Evolutionary conservation across 129 eudicot genomes (phyloP), one percentile per base, ranked within the genome.

Genomic region (Cynara cardunculus): DNA sequence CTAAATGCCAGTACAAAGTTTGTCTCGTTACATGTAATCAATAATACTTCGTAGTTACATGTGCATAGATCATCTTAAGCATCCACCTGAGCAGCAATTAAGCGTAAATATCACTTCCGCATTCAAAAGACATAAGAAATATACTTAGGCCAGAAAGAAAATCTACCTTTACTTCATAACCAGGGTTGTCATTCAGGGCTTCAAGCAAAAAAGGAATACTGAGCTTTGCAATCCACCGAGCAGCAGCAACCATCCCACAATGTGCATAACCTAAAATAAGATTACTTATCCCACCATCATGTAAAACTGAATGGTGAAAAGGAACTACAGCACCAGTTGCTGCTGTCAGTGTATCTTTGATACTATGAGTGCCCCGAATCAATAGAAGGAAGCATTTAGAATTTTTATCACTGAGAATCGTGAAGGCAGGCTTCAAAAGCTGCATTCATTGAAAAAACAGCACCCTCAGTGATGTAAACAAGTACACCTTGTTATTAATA

Each of bases 181-280:
- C 89, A 73, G 97, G 99, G 82, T 90, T 86, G 67, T 90, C 95
- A 49, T 84, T 85, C 9, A 90, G 80, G 81, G 97, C 94, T 84
- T 88, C 85, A 27, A 87, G 83, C 68, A 95, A 82, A 82, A 82
- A 87, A 62, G 99, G 99, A 67, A 87, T 88, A 87, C 99, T 90
- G 37, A 95, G 93, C 88, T 95, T 95, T 64, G 99, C 97, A 83
- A 95, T 95, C 99, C 99, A 95, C 32, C 99, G 91, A 71, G 99
- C 99, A 69, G 97, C 97, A 84, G 99, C 99, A 74, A 95, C 99
- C 99, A 95, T 95, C 66, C 99, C 99, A 84, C 99, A 95, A 79
- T 95, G 99, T 19, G 99, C 99, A 83, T 95, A 95, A 84, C 99
- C 99, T 84, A 95, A 87, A 75, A 95, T 91, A 69, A 96, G 81